Conservation (phyloP, 805 yeast species). For the Ogataea philodendri region DNA sequence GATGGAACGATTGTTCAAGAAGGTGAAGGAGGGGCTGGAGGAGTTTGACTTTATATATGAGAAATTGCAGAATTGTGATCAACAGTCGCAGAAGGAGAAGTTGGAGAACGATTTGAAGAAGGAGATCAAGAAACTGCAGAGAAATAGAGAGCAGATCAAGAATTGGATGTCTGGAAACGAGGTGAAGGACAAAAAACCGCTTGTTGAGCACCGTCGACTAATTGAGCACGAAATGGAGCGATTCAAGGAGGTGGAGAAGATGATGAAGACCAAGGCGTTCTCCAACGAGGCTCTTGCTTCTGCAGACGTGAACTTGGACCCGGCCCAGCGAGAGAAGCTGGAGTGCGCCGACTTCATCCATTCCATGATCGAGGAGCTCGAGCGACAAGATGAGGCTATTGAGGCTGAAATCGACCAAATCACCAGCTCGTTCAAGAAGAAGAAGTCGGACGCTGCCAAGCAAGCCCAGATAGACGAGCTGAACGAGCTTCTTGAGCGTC, state of each 20-base stretch:
- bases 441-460: constrained; percentile 51
- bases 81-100: constrained; percentile 88
- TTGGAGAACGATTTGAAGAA: constrained; percentile 88
- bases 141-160: constrained; percentile 92
- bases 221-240: constrained; percentile 88
- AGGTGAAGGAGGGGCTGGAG: constrained; percentile 87
- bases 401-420: constrained; percentile 68
- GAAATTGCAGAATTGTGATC: constrained; percentile 76
- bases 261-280: constrained; percentile 90
- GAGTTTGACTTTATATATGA: constrained; percentile 85
- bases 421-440: constrained; percentile 51
- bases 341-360: constrained; percentile 71
- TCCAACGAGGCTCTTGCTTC: constrained; percentile 84
- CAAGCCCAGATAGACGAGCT: constrained; percentile 61
- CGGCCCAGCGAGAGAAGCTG: constrained; percentile 74
- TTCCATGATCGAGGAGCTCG: constrained; percentile 72
- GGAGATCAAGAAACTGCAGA: constrained; percentile 91
- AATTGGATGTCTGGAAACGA: constrained; percentile 91
- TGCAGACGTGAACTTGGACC: constrained; percentile 59
- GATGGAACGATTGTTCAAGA: constrained; percentile 88
- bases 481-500: constrained; percentile 64
- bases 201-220: constrained; percentile 70
- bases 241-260: constrained; percentile 90
- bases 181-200: constrained; percentile 81
- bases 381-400: constrained; percentile 72